Conservation (phyloP, 176 grass and related monocot genomes). For the Elymus sibiricus region DNA sequence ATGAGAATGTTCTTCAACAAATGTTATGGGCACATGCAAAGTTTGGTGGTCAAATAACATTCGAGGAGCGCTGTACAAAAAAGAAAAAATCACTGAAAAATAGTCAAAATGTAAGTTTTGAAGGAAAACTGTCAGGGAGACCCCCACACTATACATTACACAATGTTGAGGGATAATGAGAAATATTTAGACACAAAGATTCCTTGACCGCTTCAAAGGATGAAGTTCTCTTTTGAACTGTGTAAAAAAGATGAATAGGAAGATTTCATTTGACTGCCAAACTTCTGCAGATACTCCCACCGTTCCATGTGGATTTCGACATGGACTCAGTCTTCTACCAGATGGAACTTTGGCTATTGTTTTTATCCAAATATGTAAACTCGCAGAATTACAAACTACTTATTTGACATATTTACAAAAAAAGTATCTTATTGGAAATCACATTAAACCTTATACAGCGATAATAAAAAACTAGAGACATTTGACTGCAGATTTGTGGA, state of each 20-base stretch:
- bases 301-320: not conserved
- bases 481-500: not conserved
- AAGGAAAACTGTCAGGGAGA: too few species aligned
- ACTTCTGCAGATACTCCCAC: not conserved
- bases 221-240: not conserved
- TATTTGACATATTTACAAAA: not conserved
- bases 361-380: not conserved
- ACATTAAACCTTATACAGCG: not conserved
- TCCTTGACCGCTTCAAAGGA: not conserved
- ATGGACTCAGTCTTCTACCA: not conserved
- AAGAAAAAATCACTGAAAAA: too few species aligned
- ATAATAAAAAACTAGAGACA: not conserved
- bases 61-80: too few species aligned
- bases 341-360: not conserved
- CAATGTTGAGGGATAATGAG: not conserved
- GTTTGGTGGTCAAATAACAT: too few species aligned
- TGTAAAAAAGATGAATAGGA: not conserved
- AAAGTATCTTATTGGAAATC: not conserved
- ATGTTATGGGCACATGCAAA: too few species aligned
- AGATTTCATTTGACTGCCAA: not conserved
- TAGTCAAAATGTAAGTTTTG: too few species aligned
- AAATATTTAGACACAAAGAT: not conserved
- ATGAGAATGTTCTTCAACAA: too few species aligned
- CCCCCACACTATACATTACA: not conserved
- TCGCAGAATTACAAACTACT: not conserved